Conservation (phyloP, 2,329 filamentous ascomycete genomes). For the Beauveria bassiana region DNA sequence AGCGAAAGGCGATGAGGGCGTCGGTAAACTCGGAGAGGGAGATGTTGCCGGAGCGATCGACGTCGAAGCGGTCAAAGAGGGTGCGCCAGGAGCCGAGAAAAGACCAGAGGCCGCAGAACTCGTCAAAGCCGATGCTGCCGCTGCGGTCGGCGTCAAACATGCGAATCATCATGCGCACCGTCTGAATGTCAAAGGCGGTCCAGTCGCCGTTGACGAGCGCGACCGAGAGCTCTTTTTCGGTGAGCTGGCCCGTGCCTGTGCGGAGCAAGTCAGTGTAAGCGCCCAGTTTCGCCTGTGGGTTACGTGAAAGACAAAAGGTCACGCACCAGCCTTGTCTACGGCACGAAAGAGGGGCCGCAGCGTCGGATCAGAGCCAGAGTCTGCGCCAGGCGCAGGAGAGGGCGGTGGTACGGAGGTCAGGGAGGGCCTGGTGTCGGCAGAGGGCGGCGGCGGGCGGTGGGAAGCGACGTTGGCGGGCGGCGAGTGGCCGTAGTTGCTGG, state of each 20-base stretch:
- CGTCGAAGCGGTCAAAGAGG: conserved; percentile 92
- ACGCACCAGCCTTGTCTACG: conserved; percentile 71
- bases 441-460: conserved; percentile 32
- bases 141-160: conserved; percentile 96
- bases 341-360: conserved; percentile 82
- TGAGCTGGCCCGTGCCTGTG: conserved; percentile 69
- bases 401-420: conserved; percentile 56
- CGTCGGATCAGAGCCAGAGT: conserved; percentile 55
- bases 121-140: conserved; percentile 85
- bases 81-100: conserved; percentile 91
- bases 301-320: neutral
- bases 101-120: conserved; percentile 94
- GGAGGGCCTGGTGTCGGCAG: conserved; percentile 43
- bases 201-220: conserved; percentile 96
- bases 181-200: conserved; percentile 86
- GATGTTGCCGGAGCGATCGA: conserved; percentile 80
- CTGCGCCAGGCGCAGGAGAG: conserved; percentile 47
- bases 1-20: conserved; percentile 87
- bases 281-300: neutral
- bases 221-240: conserved; percentile 76
- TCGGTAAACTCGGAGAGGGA: conserved; percentile 80
- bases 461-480: conserved; percentile 37
- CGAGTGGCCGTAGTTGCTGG: conserved; percentile 36
- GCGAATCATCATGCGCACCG: conserved; percentile 97
- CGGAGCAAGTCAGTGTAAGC: neutral